Evolutionary conservation across 1,284 basidiomycete species (phyloP), one percentile per base, ranked within the genome.

Genomic region (Leucoagaricus sp.): DNA sequence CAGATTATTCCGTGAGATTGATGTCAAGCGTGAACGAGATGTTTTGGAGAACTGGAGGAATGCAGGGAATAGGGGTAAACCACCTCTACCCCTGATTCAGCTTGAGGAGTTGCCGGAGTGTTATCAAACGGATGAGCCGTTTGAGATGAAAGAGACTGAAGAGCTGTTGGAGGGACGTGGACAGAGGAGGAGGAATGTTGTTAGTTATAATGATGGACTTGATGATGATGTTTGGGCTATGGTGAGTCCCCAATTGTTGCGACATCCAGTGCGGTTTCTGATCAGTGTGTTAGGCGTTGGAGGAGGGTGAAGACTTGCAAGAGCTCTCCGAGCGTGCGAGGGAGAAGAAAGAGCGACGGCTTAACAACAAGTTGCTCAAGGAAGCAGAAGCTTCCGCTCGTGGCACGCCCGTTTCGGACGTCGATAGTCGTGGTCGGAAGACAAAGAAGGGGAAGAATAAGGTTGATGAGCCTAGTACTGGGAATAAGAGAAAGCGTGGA

Each of bases 141-240:
- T 93, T 67, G 86, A 87, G 55, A 73, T 74, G 48, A 81, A 81
- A 63, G 85, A 88, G 54, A 75, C 85, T 0, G 83, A 92, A 40
- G 88, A 92, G 34, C 78, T 85, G 53, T 64, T 85, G 23, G 89
- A 93, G 66, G 92, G 93, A 46, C 85, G 93, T 60, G 94, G 96
- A 41, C 89, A 93, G 68, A 83, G 96, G 57, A 85, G 86, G 57
- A 83, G 93, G 63, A 90, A 85, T 55, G 83, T 90, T 29, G 94
- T 99, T 55, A 91, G 88, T 68, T 99, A 99, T 71, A 96, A 93
- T 61, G 96, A 98, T 69, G 96, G 95, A 17, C 79, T 98, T 51
- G 91, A 88, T 53, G 96, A 98, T 66, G 95, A 98, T 68, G 91
- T 96, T 65, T 98, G 93, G 90, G 85, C 92, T 34, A 83, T 91